Evolutionary conservation across 2,329 filamentous ascomycete species (phyloP).

Genomic region (Aspergillus calidoustus): DNA sequence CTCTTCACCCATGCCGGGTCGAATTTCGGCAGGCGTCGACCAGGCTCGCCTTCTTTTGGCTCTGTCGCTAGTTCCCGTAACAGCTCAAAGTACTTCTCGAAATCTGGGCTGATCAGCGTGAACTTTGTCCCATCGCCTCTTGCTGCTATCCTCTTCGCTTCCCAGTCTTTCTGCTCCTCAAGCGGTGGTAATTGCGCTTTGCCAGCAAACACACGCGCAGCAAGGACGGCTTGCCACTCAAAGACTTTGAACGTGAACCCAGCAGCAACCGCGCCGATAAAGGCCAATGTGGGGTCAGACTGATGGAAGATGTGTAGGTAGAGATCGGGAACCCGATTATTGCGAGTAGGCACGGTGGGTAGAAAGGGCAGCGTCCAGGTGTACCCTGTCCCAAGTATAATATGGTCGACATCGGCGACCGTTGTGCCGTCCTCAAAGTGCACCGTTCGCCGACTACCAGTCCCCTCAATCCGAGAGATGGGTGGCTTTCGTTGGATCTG

Average conservation of each 20-base stretch:
- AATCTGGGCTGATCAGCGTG: slow-evolving; percentile 62
- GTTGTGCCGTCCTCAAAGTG: slow-evolving; percentile 59
- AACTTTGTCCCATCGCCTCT: slow-evolving; percentile 64
- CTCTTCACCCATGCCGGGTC: slow-evolving; percentile 45
- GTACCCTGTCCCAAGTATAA: slow-evolving; percentile 71
- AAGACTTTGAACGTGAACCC: slow-evolving; percentile 69
- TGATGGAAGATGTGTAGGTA: slow-evolving; percentile 43
- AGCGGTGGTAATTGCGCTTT: slow-evolving; percentile 55
- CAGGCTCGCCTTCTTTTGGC: slow-evolving; percentile 43
- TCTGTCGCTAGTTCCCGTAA: slow-evolving; percentile 49
- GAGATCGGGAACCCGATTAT: slow-evolving; percentile 39
- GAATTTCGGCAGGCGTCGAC: slow-evolving; percentile 48
- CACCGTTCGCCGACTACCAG: slow-evolving; percentile 53
- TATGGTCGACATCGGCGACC: slow-evolving; percentile 60
- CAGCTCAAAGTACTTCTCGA: slow-evolving; percentile 67
- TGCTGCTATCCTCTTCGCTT: slow-evolving; percentile 56
- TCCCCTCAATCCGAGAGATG: slow-evolving; percentile 44
- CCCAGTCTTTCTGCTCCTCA: slow-evolving; percentile 60
- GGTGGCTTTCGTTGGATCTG: slow-evolving; percentile 36
- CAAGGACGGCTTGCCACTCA: slow-evolving; percentile 69
- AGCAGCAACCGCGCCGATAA: slow-evolving; percentile 50
- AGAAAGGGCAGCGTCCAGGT: slow-evolving; percentile 67
- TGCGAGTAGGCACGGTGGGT: slow-evolving; percentile 48
- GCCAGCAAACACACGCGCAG: slow-evolving; percentile 62
- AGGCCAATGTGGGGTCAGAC: slow-evolving; percentile 37